Evolutionary conservation across 768 basidiomycete species (phyloP), one percentile per base, ranked within the genome.

Genomic region (Rhodosporidiobolus sp.): DNA sequence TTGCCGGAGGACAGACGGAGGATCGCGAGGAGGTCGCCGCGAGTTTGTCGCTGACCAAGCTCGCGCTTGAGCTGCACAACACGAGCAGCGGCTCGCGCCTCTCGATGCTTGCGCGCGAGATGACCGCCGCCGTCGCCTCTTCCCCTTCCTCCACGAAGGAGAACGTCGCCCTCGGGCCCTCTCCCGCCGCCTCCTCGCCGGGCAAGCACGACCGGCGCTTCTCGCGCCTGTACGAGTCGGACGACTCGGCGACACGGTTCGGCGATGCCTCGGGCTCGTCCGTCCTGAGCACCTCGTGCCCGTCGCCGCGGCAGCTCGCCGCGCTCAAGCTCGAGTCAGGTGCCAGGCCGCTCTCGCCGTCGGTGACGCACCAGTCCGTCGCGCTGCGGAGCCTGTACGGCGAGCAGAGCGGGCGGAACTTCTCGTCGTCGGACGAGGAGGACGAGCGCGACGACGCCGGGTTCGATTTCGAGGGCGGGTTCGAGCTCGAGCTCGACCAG

Each of bases 11-110:
- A 45, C n/a, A n/a, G 28, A 20, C 17, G 24, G 2, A 35, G 49
- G 2, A 4, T 34, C 32, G 30, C 28, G 45, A 24, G 1, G 19
- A 43, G 9, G 26, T 43, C 1, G 14, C 35, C 58, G 38, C 49
- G 14, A 20, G 57, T 14, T 48, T n/a, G 12, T 20, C 60, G 17
- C 60, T 74, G 22, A 74, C 72, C 6, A 34, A 53, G 49, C 54
- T 58, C 55, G 64, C 68, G 0, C 64, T 74, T 28, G 67, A 69
- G 49, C 46, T 69, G 30, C 72, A 74, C 65, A 74, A 55, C 43
- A 65, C 67, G 32, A 45, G 64, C 24, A 64, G 62, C 16, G 38
- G 38, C 8, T 26, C 34, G 30, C 62, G 67, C 3, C 26, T 69
- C 14, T 69, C 67, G 30, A 57, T 69, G 64, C 69, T 73, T 53